Base-by-base conservation (phyloP, 495 filamentous ascomycete species). In the Xylaria curta region DNA sequence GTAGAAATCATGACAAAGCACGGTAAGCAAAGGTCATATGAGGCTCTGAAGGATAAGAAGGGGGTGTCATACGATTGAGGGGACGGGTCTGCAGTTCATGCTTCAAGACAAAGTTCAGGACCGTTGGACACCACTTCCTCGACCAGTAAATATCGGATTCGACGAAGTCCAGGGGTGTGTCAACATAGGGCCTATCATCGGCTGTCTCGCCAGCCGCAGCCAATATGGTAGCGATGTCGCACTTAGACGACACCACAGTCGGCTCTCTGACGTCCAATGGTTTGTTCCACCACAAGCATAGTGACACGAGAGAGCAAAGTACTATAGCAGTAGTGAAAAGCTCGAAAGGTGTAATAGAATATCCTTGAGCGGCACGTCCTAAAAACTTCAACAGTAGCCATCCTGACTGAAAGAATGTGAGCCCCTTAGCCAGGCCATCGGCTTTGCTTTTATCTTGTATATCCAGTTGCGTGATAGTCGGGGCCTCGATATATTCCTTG, bases 391-490 rank as follows among this genome's bases (percentile, higher is more conserved):
- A 9, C 7, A 63, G 9, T 4, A 63, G 13, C 60, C 60, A 63
- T 3, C 36, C 60, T 1, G 60, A 13, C 60, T 63, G 60, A 4
- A 63, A 13, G n/a, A 63, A 44, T 4, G 60, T 21, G 5, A 63
- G 24, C 9, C 3, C 36, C 21, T 44, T 63, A 12, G 60, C 12
- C 9, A n/a, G 13, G 19, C 36, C 3, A 21, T 63, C 19, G 1
- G 60, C 60, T 17, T 63, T 63, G 19, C n/a, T 26, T 15, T 63
- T 63, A n/a, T 63, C 60, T 4, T 44, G 8, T 24, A 63, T 63
- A 10, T 63, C 60, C 3, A 9, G 36, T 12, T 42, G 7, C 7
- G 60, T 63, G 36, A 63, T 63, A 1, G 36, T 63, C 10, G 60
- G 60, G 13, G 10, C 24, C 1, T 63, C 60, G n/a, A 63, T 63